Evolutionary conservation across 257 asterid genomes (phyloP).

Genomic region (Craterostigma plantagineum): DNA sequence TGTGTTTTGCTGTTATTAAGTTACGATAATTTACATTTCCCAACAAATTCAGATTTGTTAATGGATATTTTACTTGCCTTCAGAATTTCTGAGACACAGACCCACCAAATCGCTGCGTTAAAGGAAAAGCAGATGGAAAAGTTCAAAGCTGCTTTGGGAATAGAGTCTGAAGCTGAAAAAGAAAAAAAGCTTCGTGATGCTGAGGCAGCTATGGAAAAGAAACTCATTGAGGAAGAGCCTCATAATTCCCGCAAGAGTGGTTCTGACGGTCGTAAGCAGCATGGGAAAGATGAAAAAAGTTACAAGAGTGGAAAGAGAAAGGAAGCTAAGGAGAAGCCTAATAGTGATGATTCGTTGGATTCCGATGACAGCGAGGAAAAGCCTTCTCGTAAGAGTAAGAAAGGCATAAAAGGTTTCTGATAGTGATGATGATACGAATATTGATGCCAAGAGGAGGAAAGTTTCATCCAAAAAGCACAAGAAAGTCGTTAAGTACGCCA

Average conservation of each 20-base stretch:
- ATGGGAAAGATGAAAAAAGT: conserved; percentile 12
- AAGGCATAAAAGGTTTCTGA: conserved; percentile 9
- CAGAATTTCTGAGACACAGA: conserved; percentile 77
- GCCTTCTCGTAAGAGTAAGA: conserved; percentile 11
- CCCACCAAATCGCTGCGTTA: conserved; percentile 75
- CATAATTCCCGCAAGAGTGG: conserved; percentile 10
- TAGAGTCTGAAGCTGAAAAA: conserved; percentile 30
- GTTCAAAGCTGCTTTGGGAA: conserved; percentile 76
- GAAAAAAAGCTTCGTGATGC: conserved; percentile 26
- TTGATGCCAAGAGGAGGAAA: conserved; percentile 14
- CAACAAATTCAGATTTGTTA: too few relatives aligned
- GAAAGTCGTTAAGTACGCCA: conserved; percentile 13
- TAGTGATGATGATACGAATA: conserved; percentile 37
- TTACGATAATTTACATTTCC: too few relatives aligned
- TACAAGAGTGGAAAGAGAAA: conserved; percentile 11
- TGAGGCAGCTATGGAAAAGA: conserved; percentile 21
- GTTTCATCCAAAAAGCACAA: conserved; percentile 20
- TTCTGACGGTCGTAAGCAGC: conserved; percentile 8
- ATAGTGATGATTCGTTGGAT: conserved; percentile 23
- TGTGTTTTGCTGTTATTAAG: too few relatives aligned
- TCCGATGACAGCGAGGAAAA: conserved; percentile 11
- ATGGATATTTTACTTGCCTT: conserved; percentile 1
- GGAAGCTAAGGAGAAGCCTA: conserved; percentile 12
- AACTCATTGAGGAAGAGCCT: conserved; percentile 21
- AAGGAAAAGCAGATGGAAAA: conserved; percentile 88